A percentile compares a stretch with the other conserved stretches of the same genome.
Evolutionary conservation across 2,329 filamentous ascomycete genomes (phyloP).

Genomic region (Exophiala oligosperma): DNA sequence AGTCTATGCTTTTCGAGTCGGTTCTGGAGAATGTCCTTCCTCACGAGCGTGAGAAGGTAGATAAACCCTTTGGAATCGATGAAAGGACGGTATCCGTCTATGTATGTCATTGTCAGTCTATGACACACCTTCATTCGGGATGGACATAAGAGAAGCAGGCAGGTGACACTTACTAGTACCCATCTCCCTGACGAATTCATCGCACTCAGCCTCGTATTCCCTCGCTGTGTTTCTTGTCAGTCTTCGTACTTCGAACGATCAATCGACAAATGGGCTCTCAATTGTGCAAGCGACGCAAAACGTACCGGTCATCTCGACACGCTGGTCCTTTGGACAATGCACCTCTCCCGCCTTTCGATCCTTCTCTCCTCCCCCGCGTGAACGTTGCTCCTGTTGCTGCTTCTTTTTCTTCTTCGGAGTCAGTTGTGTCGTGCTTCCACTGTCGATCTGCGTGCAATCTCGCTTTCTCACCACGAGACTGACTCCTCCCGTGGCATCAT

Average conservation of each 20-base stretch:
- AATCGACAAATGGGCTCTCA: too few relatives aligned
- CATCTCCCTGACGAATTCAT: conserved; percentile 27
- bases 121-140: neutral
- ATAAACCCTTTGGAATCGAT: conserved; percentile 61
- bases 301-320: conserved; percentile 14
- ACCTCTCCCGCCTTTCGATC: neutral
- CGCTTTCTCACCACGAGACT: too few relatives aligned
- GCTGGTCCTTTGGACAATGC: conserved; percentile 7
- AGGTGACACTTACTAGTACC: conserved; percentile 21
- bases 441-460: too few relatives aligned
- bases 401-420: neutral
- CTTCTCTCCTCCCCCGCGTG: too few relatives aligned
- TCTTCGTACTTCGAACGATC: neutral
- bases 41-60: conserved; percentile 64
- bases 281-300: neutral
- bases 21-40: conserved; percentile 50
- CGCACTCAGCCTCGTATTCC: conserved; percentile 27
- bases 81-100: conserved; percentile 66
- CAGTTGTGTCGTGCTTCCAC: too few relatives aligned
- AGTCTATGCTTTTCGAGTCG: conserved; percentile 60
- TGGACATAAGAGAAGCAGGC: too few relatives aligned
- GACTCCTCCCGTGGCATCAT: too few relatives aligned
- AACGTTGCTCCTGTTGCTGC: neutral
- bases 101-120: conserved; percentile 1
- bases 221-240: conserved; percentile 19